Evolutionary conservation across 768 basidiomycete species (phyloP).

Genomic region (Boletellus ananiceps): DNA sequence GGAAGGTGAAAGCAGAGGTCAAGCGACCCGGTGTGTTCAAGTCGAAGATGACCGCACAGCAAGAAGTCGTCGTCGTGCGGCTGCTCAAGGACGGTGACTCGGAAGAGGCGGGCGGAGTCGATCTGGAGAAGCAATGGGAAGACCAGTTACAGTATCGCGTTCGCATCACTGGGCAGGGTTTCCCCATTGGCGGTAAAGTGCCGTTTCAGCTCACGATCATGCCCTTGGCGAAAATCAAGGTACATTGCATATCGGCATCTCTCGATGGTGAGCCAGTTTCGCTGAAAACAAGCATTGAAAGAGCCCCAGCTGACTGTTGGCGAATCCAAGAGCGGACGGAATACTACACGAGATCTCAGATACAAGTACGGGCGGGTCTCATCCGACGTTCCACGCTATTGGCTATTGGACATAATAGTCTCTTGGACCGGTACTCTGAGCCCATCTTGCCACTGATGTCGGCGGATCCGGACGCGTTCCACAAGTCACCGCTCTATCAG

Average conservation of each 20-base stretch:
- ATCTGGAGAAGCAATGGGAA: constrained; percentile 90
- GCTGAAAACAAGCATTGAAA: constrained; percentile 14
- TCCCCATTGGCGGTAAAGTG: constrained; percentile 78
- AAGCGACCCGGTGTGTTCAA: constrained; percentile 80
- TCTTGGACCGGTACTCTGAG: constrained; percentile 43
- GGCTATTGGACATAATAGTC: constrained; percentile 42
- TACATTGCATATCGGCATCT: constrained; percentile 65
- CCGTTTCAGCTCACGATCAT: constrained; percentile 77
- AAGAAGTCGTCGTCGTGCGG: constrained; percentile 73
- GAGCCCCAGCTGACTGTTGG: neutral
- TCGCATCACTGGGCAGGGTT: constrained; percentile 65
- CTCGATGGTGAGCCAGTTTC: constrained; percentile 63
- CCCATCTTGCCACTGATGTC: constrained; percentile 78
- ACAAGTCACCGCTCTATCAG: constrained; percentile 59
- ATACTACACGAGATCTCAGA: constrained; percentile 67
- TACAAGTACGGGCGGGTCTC: constrained; percentile 66
- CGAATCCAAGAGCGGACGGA: constrained; percentile 64
- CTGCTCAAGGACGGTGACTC: constrained; percentile 44
- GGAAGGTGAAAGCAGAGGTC: constrained; percentile 77
- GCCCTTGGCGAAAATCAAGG: constrained; percentile 79
- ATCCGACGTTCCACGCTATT: constrained; percentile 58
- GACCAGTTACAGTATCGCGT: constrained; percentile 80
- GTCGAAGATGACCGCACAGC: constrained; percentile 58
- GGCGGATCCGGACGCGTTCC: constrained; percentile 58
- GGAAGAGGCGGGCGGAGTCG: constrained; percentile 73